Base-by-base conservation (phyloP, 768 basidiomycete species). In the Boletus rubropictus region DNA sequence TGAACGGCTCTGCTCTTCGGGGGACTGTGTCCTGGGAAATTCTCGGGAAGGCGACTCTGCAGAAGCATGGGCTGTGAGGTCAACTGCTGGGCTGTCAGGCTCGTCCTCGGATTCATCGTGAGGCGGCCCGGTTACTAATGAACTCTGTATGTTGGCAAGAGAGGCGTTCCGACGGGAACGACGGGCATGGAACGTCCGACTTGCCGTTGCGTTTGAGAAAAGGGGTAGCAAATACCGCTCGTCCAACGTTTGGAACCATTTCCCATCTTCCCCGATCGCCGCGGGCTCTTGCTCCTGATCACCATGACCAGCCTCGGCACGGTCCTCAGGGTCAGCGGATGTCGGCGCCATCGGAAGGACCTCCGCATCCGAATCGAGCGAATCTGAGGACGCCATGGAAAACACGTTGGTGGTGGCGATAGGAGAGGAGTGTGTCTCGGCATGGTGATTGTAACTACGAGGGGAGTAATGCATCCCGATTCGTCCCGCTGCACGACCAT, bases 191-290 rank as follows among this genome's bases (percentile, higher is more conserved):
- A 89, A 90, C 51, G 84, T 85, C 56, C 89, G 75, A 53, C 86
- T 89, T 15, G 90, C 90, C 0, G 90, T 91, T 14, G 88, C 89
- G 60, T 93, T 93, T 39, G 89, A 90, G 71, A 92, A 98, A 31
- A 97, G 71, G 18, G 94, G 94, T 3, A 98, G 68, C 17, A 99
- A 71, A 64, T 95, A 99, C 54, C 91, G 78, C 69, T 99, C 93
- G 67, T 99, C 95, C 32, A 99, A 69, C 37, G 85, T 77, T 57
- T 93, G 92, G 82, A 97, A 97, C 92, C 93, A 97, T 64, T 89
- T 89, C 24, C 89, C 85, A 44, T 95, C 91, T 48, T 86, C 84
- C 4, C 71, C 75, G 21, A 41, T 43, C 4, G 69, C 55, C 10
- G 31, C 34, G 32, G 4, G 8, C 51, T 20, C 59, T 20, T 44